Conservation (phyloP, 73 alveolate species). For the Breviolum minutum region DNA sequence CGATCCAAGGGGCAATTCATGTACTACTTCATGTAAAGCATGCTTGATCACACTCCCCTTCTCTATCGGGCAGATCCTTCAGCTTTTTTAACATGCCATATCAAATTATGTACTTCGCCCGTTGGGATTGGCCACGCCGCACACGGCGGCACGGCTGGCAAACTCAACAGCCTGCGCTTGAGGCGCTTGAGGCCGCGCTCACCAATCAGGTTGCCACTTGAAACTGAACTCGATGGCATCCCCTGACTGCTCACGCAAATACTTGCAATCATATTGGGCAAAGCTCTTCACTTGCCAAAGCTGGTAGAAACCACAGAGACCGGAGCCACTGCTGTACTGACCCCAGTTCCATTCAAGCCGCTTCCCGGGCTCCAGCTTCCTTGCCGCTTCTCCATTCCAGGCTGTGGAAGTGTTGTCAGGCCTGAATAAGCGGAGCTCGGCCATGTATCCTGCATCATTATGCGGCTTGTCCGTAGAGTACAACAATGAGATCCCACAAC, state of each 20-base stretch:
- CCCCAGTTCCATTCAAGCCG: slow-evolving; percentile 24
- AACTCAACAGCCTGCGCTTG: background rate
- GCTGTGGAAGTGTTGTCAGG: slow-evolving; percentile 28
- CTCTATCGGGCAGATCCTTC: background rate
- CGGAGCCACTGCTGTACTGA: slow-evolving; percentile 40
- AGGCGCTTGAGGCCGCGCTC: background rate
- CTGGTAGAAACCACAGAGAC: slow-evolving; percentile 20
- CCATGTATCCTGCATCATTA: background rate
- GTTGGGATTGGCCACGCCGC: slow-evolving; percentile 1
- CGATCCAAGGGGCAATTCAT: background rate
- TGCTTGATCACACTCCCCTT: background rate
- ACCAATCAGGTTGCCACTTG: slow-evolving; percentile 21
- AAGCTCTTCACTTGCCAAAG: slow-evolving; percentile 34
- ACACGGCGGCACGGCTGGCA: background rate
- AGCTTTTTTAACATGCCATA: background rate
- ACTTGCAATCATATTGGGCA: background rate
- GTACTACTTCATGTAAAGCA: background rate
- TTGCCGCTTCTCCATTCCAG: background rate
- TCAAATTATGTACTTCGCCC: background rate
- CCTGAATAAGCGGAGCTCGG: slow-evolving; percentile 34
- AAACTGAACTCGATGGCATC: slow-evolving; percentile 42
- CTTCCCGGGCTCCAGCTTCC: slow-evolving; percentile 44
- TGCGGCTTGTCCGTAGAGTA: background rate
- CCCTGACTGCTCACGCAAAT: background rate
- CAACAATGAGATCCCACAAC: slow-evolving; percentile 18